These are phyloP conservation scores for Apium graveolens DNA, from an alignment of 129 eudicot species.

Conservation along the genomic window DNA sequence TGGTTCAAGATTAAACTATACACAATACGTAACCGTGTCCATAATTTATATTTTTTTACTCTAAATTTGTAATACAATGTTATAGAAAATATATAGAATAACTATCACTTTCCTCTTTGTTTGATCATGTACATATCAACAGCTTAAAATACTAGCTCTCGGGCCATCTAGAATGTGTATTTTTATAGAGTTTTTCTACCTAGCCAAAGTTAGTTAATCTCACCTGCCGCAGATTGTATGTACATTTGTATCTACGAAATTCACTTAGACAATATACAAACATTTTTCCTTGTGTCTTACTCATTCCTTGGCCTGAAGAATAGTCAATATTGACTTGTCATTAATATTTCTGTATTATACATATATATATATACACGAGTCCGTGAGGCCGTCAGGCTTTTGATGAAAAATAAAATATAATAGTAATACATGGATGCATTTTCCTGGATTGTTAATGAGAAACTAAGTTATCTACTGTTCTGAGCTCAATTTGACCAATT, in stretches of 20 bases:
- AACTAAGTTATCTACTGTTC: too few species aligned
- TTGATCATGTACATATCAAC: neutral
- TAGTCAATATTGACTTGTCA: neutral
- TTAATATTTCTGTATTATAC: too few species aligned
- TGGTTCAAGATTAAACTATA: neutral
- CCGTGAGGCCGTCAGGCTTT: too few species aligned
- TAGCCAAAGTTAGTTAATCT: neutral
- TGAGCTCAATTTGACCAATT: too few species aligned
- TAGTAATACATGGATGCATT: too few species aligned
- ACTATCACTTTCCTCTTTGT: neutral
- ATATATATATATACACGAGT: too few species aligned
- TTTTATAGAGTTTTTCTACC: neutral
- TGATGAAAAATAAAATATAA: too few species aligned
- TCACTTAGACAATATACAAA: too few species aligned
- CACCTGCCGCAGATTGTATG: neutral
- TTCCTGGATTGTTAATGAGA: too few species aligned
- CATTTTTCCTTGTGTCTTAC: neutral
- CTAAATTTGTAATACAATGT: neutral
- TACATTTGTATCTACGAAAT: neutral
- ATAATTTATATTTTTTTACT: neutral
- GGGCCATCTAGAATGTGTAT: slow-evolving; percentile 2
- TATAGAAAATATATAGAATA: too few species aligned
- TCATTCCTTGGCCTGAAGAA: neutral
- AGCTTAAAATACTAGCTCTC: neutral
- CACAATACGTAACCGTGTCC: neutral